These are phyloP conservation scores for Marsdenia floribunda DNA, from an alignment of 257 asterid species.

Conservation along the genomic window DNA sequence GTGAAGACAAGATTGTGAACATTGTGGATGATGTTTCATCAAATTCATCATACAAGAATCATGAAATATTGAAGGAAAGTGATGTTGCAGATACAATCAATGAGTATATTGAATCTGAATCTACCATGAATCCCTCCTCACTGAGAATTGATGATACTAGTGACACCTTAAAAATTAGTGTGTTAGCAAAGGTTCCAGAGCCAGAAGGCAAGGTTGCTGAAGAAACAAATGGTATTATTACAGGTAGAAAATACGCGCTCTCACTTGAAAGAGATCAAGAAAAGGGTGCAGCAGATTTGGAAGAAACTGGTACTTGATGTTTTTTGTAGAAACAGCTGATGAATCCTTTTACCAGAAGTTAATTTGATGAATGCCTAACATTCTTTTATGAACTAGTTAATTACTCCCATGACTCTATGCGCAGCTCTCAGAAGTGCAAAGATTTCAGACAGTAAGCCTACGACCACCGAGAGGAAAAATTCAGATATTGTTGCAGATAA, in stretches of 20 bases:
- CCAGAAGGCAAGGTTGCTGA: slow-evolving; percentile 8
- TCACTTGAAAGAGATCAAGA: slow-evolving; percentile 21
- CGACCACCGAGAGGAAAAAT: slow-evolving; percentile 1
- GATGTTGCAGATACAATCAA: slow-evolving; percentile 41
- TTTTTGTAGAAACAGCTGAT: slow-evolving; percentile 5
- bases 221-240: slow-evolving; percentile 3
- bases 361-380: slow-evolving; percentile 2
- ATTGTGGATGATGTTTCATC: neutral
- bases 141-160: slow-evolving; percentile 16
- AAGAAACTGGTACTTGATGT: slow-evolving; percentile 6
- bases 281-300: slow-evolving; percentile 9
- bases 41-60: slow-evolving; percentile 8
- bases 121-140: slow-evolving; percentile 21
- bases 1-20: neutral
- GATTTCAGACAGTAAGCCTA: slow-evolving; percentile 15
- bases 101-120: slow-evolving; percentile 39
- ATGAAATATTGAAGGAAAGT: slow-evolving; percentile 31
- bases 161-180: slow-evolving; percentile 12
- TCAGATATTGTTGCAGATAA: slow-evolving; percentile 8
- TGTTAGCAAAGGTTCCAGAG: slow-evolving; percentile 13
- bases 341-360: neutral
- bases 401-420: slow-evolving; percentile 15
- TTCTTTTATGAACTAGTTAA: neutral
- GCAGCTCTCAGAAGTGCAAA: slow-evolving; percentile 14
- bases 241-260: slow-evolving; percentile 9